phyloP scores from a whole-genome alignment of 495 filamentous ascomycete genomes.

The Aspergillus olivimuriae region DNA sequence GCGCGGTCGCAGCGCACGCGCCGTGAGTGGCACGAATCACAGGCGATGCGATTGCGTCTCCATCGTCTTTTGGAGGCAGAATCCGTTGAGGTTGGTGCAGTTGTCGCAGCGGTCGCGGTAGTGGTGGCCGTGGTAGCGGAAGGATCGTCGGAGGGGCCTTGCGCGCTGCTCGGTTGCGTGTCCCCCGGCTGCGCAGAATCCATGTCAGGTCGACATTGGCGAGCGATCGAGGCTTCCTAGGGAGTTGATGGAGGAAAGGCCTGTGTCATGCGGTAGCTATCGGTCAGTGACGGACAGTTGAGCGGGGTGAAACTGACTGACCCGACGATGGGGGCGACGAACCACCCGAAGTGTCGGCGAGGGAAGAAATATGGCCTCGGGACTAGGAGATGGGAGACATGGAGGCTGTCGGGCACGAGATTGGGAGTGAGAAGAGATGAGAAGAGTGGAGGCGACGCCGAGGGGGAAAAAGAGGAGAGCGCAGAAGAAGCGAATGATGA shows the following conservation, averaged over 20 bases:
- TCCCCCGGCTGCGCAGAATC: constrained; percentile 30
- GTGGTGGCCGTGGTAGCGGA: constrained; percentile 18
- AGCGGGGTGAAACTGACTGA: too few species aligned
- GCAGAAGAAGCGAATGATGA: not conserved
- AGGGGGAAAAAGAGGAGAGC: not conserved
- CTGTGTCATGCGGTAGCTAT: too few species aligned
- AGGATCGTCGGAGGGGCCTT: constrained; percentile 23
- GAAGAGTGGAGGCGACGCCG: not conserved
- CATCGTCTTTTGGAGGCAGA: constrained; percentile 38
- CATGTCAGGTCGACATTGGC: constrained; percentile 31
- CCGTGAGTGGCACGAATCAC: constrained; percentile 40
- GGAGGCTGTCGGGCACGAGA: not conserved
- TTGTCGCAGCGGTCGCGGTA: not conserved
- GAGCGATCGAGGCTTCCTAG: not conserved
- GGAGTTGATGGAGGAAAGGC: too few species aligned
- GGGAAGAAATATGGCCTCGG: not conserved
- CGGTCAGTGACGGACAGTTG: too few species aligned
- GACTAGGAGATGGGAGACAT: not conserved
- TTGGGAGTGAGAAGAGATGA: not conserved
- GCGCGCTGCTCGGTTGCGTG: constrained; percentile 11
- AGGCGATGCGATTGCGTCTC: constrained; percentile 42
- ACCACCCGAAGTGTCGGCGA: not conserved
- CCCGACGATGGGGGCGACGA: too few species aligned
- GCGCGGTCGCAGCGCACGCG: constrained; percentile 45
- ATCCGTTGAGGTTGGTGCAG: too few species aligned